Base-by-base conservation (phyloP, 192 early-diverging fungal genomes). In the Pilobolus umbonatus region DNA sequence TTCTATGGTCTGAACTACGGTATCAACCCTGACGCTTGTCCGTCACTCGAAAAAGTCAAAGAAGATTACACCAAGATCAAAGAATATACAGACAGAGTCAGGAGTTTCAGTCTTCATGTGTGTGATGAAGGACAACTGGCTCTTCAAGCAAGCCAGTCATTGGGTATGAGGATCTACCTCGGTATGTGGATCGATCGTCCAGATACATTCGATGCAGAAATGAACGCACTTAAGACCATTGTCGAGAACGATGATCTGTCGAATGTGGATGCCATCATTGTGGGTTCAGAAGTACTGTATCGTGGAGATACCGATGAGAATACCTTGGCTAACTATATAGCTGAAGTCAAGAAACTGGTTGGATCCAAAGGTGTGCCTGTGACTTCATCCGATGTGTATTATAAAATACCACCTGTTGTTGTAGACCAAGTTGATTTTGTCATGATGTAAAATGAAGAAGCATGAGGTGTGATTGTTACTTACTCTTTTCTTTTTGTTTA, bases 281-380 rank as follows among this genome's bases (percentile, higher is more conserved):
- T 82, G 5, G 83, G 83, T 9, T 82, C 77, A 52, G 83, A 85
- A 35, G 77, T 75, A 15, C 52, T 80, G 7, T 85, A 82, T 52
- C 76, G 83, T 61, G 54, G 72, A 29, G 80, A 85, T 31, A 68
- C 75, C 44, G 73, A 63, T 34, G 58, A 68, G 30, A 63, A 62
- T 5, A 68, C 73, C 43, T 47, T 85, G 21, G 75, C 72, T 0
- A 68, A 57, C 19, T 77, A 82, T 60, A 75, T 85, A 28, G 28
- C 36, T 0, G 65, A 73, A 4, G 61, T 68, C 52, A 73, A 74
- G 62, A 40, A 64, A 0, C 57, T 65, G 24, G 56, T 80, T 50
- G 22, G 49, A 38, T 63, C 72, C 34, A 19, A 56, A 14, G 73
- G 73, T 12, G 64, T 79, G n/a, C 43, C 52, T 12, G 75, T 85